Conservation (phyloP, 805 yeast genomes). For the Starmerella sirachaensis region DNA sequence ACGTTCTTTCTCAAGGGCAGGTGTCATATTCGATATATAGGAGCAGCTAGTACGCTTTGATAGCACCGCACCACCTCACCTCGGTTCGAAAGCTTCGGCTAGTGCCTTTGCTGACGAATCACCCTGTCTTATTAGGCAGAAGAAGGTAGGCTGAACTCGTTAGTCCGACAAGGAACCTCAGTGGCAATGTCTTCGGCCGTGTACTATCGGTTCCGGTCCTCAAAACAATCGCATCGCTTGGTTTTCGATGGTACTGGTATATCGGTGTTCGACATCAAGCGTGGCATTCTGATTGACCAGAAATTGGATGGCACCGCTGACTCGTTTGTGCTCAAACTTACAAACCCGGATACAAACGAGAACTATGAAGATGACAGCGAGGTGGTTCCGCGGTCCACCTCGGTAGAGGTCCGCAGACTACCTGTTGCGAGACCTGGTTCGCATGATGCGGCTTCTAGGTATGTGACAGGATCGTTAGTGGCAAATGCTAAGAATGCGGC, state of each 20-base stretch:
- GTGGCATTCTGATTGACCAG: conserved; percentile 74
- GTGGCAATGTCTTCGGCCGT: conserved; percentile 67
- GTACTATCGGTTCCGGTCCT: conserved; percentile 77
- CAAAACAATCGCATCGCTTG: conserved; percentile 63
- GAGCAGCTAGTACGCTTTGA: too few relatives aligned
- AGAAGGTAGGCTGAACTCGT: too few relatives aligned
- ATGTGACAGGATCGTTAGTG: conserved; percentile 38
- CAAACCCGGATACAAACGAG: conserved; percentile 56
- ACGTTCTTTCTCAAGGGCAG: too few relatives aligned
- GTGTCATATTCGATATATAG: too few relatives aligned
- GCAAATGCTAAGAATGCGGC: conserved; percentile 28
- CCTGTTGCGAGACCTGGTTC: conserved; percentile 45
- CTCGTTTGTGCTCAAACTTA: conserved; percentile 56
- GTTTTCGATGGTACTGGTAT: conserved; percentile 94
- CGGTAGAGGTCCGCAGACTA: conserved; percentile 66
- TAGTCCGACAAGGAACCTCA: too few relatives aligned
- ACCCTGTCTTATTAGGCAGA: too few relatives aligned
- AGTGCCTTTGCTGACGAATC: too few relatives aligned
- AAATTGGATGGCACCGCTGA: conserved; percentile 74
- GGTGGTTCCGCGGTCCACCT: conserved; percentile 80
- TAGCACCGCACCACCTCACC: too few relatives aligned
- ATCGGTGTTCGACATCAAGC: conserved; percentile 84
- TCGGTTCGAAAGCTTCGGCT: too few relatives aligned
- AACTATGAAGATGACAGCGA: conserved; percentile 81
- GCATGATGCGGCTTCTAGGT: conserved; percentile 45